Percentiles rank a stretch among this genome's conserved stretches.
Conservation (phyloP, 1,139 yeast genomes). For the Pichiaceae sp. region DNA sequence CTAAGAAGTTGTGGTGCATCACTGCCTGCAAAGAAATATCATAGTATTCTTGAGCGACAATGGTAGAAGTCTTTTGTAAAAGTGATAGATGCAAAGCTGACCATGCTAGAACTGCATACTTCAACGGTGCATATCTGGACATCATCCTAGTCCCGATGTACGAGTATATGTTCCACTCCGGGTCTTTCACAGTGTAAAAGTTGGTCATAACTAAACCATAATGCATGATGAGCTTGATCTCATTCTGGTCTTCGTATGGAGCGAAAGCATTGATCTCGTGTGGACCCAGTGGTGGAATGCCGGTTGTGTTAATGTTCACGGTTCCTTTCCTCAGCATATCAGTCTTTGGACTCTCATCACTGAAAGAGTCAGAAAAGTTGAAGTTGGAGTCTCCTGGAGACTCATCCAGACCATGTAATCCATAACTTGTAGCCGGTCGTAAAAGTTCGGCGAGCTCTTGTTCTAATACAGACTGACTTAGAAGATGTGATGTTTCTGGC, state of each 20-base stretch:
- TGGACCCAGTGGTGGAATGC: background rate
- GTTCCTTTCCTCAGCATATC: background rate
- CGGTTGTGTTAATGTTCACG: background rate
- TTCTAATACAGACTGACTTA: background rate
- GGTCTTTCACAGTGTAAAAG: slow-evolving; percentile 2
- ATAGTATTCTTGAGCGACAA: slow-evolving; percentile 4
- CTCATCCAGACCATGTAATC: background rate
- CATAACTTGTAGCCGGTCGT: background rate
- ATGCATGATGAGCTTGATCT: slow-evolving; percentile 2
- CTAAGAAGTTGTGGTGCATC: slow-evolving; percentile 3
- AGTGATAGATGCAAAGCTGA: slow-evolving; percentile 4
- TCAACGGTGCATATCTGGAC: slow-evolving; percentile 2
- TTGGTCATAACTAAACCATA: slow-evolving; percentile 2
- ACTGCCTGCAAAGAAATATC: slow-evolving; percentile 2
- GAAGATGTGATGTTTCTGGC: background rate
- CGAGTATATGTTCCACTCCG: slow-evolving; percentile 5
- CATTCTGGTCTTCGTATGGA: slow-evolving; percentile 7
- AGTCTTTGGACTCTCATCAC: too few species aligned
- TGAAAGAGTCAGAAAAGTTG: background rate
- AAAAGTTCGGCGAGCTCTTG: background rate
- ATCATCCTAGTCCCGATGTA: slow-evolving; percentile 5
- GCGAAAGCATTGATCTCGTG: background rate
- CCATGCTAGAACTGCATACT: slow-evolving; percentile 4
- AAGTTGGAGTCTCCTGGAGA: background rate
- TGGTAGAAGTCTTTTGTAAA: background rate